A percentile compares a stretch with the other conserved stretches of the same genome.
phyloP scores from a whole-genome alignment of 2,329 filamentous ascomycete species.

The Apiospora arundinis region DNA sequence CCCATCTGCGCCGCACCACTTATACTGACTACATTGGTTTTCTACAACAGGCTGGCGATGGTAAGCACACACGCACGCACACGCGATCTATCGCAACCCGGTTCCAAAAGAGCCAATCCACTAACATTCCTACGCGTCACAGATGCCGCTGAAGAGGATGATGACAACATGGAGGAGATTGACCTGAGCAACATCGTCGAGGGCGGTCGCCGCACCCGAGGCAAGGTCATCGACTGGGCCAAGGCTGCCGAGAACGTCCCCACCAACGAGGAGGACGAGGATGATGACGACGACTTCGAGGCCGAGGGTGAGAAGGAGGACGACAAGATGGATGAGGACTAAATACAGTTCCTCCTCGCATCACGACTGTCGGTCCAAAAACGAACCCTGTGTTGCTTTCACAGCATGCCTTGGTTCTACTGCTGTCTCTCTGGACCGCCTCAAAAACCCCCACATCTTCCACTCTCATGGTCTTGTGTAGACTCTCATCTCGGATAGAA shows the following conservation, averaged over 20 bases:
- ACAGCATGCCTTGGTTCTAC: constrained; percentile 5
- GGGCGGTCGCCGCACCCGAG: constrained; percentile 83
- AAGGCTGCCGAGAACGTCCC: constrained; percentile 84
- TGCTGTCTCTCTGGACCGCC: neutral
- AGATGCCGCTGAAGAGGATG: constrained; percentile 73
- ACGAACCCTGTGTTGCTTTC: neutral
- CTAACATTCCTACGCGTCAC: constrained; percentile 37
- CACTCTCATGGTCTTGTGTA: neutral
- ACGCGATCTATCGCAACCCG: neutral
- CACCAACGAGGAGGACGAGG: constrained; percentile 78
- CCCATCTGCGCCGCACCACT: constrained; percentile 23
- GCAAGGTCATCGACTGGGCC: constrained; percentile 90
- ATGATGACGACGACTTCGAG: constrained; percentile 70
- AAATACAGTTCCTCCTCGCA: neutral
- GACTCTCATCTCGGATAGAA: constrained; percentile 18
- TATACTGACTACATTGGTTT: constrained; percentile 5
- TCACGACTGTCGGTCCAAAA: neutral
- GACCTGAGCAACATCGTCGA: constrained; percentile 86
- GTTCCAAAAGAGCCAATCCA: constrained; percentile 23
- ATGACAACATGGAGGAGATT: constrained; percentile 89
- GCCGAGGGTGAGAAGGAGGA: constrained; percentile 67
- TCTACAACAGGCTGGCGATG: neutral
- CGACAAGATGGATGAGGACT: constrained; percentile 72
- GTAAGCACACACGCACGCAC: constrained; percentile 18
- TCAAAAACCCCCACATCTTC: neutral